Percentiles rank a stretch among this genome's conserved stretches.
phyloP scores from a whole-genome alignment of 2,329 filamentous ascomycete species.

The Westerdykella sp. region DNA sequence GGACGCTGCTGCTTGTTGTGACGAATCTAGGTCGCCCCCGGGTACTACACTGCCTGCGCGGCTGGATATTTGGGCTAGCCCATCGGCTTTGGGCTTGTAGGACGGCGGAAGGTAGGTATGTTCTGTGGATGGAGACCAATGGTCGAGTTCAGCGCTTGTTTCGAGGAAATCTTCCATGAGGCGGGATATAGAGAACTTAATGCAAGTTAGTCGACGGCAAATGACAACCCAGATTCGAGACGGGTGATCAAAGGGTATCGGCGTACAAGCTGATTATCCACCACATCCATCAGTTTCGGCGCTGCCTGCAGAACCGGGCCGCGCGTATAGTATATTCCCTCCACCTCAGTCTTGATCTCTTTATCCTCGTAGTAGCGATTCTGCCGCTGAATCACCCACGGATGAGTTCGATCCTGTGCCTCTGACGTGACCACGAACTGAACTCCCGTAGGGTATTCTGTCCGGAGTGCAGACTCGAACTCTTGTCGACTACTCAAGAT shows the following conservation, averaged over 20 bases:
- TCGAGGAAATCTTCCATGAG: conserved; percentile 52
- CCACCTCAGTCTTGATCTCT: conserved; percentile 44
- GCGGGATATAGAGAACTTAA: conserved; percentile 50
- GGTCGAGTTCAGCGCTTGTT: conserved; percentile 48
- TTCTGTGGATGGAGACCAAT: conserved; percentile 54
- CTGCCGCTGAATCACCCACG: conserved; percentile 59
- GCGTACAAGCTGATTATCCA: conserved; percentile 50
- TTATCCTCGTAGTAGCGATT: conserved; percentile 33
- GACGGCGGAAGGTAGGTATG: conserved; percentile 53
- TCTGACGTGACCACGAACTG: conserved; percentile 57
- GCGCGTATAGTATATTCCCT: conserved; percentile 55
- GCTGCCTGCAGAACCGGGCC: conserved; percentile 56
- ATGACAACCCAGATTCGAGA: not conserved
- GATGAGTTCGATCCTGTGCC: conserved; percentile 46
- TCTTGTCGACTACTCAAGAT: conserved; percentile 50
- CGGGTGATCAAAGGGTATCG: not conserved
- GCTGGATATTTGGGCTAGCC: conserved; percentile 20
- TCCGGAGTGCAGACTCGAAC: conserved; percentile 51
- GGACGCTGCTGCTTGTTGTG: conserved; percentile 10
- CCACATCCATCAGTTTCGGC: conserved; percentile 53
- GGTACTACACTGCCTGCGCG: conserved; percentile 28
- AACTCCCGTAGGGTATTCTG: conserved; percentile 45
- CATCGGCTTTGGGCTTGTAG: conserved; percentile 31
- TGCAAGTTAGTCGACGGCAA: not conserved
- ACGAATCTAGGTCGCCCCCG: conserved; percentile 12